phyloP scores from a whole-genome alignment of 2,329 filamentous ascomycete genomes.

The Penicillium sp. region DNA sequence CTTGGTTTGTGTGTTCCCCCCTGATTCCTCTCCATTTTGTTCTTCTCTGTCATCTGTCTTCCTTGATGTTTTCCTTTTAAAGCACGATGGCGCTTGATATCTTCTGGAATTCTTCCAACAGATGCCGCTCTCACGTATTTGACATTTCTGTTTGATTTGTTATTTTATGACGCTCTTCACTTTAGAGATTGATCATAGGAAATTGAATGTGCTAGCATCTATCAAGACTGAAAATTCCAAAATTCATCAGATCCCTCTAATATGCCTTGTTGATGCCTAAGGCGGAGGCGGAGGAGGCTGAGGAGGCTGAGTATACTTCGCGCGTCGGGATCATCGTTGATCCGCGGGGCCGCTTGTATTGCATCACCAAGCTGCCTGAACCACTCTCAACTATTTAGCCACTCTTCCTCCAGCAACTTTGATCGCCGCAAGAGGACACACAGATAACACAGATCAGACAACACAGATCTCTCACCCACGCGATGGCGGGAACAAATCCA shows the following conservation, averaged over 20 bases:
- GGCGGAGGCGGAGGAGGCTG: neutral
- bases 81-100: neutral
- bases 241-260: neutral
- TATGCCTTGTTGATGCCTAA: neutral
- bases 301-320: neutral
- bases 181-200: too few relatives aligned
- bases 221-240: neutral
- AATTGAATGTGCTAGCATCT: too few relatives aligned
- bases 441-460: neutral
- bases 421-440: neutral
- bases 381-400: neutral
- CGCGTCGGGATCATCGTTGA: slow-evolving; percentile 13
- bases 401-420: neutral
- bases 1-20: too few relatives aligned
- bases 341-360: neutral
- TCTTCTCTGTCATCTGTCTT: too few relatives aligned
- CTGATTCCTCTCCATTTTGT: too few relatives aligned
- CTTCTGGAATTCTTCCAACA: neutral
- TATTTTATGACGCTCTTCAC: too few relatives aligned
- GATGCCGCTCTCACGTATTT: neutral
- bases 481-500: slow-evolving; percentile 26
- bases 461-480: neutral
- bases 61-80: too few relatives aligned
- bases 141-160: neutral
- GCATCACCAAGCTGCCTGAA: slow-evolving; percentile 7